phyloP scores from a whole-genome alignment of 192 early-diverging fungal species.

The Entomortierella lignicola region DNA sequence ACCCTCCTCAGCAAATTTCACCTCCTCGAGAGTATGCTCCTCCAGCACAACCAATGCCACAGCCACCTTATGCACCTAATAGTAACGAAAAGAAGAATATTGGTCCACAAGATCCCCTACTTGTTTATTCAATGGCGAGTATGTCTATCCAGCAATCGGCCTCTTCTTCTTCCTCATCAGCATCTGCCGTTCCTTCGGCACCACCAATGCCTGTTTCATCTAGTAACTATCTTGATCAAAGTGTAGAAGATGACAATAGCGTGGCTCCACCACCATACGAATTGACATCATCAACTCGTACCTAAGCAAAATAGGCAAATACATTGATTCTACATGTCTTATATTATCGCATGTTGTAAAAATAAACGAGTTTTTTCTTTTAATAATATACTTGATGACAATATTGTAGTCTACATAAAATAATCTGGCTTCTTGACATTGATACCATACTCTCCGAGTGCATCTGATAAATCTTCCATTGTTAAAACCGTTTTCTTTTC shows the following conservation, averaged over 20 bases:
- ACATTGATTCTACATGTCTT: too few relatives aligned
- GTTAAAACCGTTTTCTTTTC: constrained; percentile 90
- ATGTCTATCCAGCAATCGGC: neutral
- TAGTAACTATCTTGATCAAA: neutral
- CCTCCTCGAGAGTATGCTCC: neutral
- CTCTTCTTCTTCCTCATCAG: neutral
- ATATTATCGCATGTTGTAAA: too few relatives aligned
- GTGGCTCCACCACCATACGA: constrained; percentile 32
- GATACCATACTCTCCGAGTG: constrained; percentile 92
- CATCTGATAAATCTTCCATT: constrained; percentile 93
- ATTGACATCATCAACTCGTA: neutral
- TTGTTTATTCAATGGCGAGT: constrained; percentile 18
- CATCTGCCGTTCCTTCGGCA: constrained; percentile 3
- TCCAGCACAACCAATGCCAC: neutral
- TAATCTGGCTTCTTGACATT: constrained; percentile 97
- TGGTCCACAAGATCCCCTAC: constrained; percentile 12
- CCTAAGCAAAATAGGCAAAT: too few relatives aligned
- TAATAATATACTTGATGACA: neutral
- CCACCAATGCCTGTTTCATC: constrained; percentile 2
- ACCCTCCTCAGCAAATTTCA: constrained; percentile 1
- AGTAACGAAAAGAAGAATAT: neutral
- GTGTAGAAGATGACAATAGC: constrained; percentile 10
- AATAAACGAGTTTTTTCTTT: neutral
- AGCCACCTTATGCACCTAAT: neutral
- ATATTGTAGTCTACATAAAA: constrained; percentile 57